These are phyloP conservation scores for Aspergillus brunneoviolaceus DNA, from an alignment of 2,329 filamentous ascomycete genomes.

Conservation along the genomic window DNA sequence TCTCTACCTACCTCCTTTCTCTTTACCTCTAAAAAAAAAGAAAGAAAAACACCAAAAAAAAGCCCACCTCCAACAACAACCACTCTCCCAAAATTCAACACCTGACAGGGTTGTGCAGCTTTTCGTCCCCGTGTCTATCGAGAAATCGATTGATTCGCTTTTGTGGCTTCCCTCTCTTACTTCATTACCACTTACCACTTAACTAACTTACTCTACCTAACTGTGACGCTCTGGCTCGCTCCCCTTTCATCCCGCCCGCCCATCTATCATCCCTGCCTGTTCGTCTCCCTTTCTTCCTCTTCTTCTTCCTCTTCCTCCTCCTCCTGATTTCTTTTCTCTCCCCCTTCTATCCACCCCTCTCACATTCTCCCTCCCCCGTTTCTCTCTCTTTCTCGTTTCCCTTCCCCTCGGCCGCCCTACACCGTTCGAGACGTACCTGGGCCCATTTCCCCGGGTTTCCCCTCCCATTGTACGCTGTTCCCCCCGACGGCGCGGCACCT, in stretches of 20 bases:
- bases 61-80: background rate
- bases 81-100: background rate
- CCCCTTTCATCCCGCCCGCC: conserved; percentile 8
- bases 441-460: background rate
- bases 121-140: background rate
- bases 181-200: background rate
- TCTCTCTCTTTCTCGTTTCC: conserved; percentile 2
- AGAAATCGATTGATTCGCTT: background rate
- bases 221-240: conserved; percentile 3
- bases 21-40: background rate
- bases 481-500: conserved; percentile 21
- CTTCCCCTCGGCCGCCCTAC: conserved; percentile 4
- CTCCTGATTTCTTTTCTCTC: conserved; percentile 12
- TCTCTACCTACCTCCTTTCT: background rate
- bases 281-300: conserved; percentile 1
- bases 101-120: background rate
- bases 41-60: background rate
- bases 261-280: conserved; percentile 9
- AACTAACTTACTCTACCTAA: background rate
- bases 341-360: conserved; percentile 7
- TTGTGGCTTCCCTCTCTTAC: background rate
- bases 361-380: background rate
- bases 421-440: background rate
- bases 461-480: conserved; percentile 9
- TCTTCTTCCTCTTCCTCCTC: conserved; percentile 1